Conservation (phyloP, 2,329 filamentous ascomycete genomes). For the Alternaria gaisen region DNA sequence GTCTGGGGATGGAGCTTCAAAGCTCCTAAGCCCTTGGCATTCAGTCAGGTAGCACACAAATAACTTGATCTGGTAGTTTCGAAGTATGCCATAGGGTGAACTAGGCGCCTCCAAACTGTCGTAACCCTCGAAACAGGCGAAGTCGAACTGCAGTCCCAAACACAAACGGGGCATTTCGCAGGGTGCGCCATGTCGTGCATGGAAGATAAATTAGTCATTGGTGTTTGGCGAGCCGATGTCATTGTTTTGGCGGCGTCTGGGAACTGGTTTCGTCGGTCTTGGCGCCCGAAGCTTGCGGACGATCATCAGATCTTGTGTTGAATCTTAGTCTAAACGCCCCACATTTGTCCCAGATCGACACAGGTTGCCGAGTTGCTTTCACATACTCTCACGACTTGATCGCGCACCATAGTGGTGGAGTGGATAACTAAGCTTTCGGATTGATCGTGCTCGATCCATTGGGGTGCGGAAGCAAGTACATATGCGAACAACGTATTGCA, state of each 20-base stretch:
- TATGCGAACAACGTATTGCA: background rate
- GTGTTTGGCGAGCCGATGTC: slow-evolving; percentile 38
- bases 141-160: slow-evolving; percentile 20
- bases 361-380: slow-evolving; percentile 2
- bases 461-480: background rate
- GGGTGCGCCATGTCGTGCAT: slow-evolving; percentile 19
- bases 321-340: slow-evolving; percentile 21
- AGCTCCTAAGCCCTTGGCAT: slow-evolving; percentile 2
- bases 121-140: slow-evolving; percentile 9
- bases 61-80: slow-evolving; percentile 26
- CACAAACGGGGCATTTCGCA: slow-evolving; percentile 17
- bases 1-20: slow-evolving; percentile 19
- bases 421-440: background rate
- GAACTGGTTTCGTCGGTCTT: slow-evolving; percentile 43
- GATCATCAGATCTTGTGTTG: slow-evolving; percentile 32
- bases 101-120: slow-evolving; percentile 15
- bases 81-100: slow-evolving; percentile 26
- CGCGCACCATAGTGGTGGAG: background rate
- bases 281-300: slow-evolving; percentile 36
- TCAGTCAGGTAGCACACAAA: slow-evolving; percentile 16
- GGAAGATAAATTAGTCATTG: slow-evolving; percentile 16
- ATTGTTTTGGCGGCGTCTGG: slow-evolving; percentile 47
- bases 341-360: slow-evolving; percentile 9
- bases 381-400: background rate
- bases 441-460: background rate